Evolutionary conservation across 2,329 filamentous ascomycete species (phyloP).

Genomic region (Ophiocordyceps australis): DNA sequence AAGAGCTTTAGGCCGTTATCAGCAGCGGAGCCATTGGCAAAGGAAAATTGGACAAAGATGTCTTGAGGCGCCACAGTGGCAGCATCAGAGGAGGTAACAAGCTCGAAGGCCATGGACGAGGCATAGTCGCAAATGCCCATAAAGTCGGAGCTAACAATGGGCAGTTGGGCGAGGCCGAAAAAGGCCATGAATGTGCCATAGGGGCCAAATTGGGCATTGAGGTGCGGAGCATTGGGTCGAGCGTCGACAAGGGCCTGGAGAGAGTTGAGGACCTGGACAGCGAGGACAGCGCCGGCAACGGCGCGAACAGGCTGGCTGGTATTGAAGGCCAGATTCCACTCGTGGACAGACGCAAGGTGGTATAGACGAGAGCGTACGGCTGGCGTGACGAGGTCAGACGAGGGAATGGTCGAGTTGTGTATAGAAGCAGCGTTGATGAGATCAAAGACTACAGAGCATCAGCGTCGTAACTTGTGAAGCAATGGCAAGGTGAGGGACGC

Average conservation of each 20-base stretch:
- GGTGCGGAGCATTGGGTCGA: slow-evolving; percentile 14
- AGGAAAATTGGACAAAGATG: slow-evolving; percentile 41
- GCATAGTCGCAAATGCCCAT: slow-evolving; percentile 71
- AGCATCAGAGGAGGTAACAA: slow-evolving; percentile 38
- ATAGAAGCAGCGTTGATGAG: slow-evolving; percentile 40
- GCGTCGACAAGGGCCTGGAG: slow-evolving; percentile 31
- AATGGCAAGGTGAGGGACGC: background rate
- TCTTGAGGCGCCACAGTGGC: slow-evolving; percentile 22
- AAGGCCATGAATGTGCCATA: slow-evolving; percentile 45
- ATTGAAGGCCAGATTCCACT: slow-evolving; percentile 75
- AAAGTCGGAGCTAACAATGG: slow-evolving; percentile 40
- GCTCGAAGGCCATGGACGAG: slow-evolving; percentile 63
- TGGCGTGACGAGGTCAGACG: slow-evolving; percentile 37
- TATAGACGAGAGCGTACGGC: slow-evolving; percentile 43
- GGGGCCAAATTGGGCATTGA: slow-evolving; percentile 40
- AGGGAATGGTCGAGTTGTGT: slow-evolving; percentile 42
- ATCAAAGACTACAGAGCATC: slow-evolving; percentile 28
- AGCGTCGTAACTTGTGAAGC: slow-evolving; percentile 1
- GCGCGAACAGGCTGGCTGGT: slow-evolving; percentile 45
- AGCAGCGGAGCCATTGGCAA: slow-evolving; percentile 38
- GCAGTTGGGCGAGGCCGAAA: slow-evolving; percentile 39
- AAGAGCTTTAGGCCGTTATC: slow-evolving; percentile 30
- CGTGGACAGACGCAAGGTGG: slow-evolving; percentile 60
- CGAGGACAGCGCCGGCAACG: slow-evolving; percentile 38
- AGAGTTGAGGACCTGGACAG: slow-evolving; percentile 31